Evolutionary conservation across 305 asterid genomes (phyloP), one percentile per base, ranked within the genome.

Genomic region (Fraxinus baroniana): DNA sequence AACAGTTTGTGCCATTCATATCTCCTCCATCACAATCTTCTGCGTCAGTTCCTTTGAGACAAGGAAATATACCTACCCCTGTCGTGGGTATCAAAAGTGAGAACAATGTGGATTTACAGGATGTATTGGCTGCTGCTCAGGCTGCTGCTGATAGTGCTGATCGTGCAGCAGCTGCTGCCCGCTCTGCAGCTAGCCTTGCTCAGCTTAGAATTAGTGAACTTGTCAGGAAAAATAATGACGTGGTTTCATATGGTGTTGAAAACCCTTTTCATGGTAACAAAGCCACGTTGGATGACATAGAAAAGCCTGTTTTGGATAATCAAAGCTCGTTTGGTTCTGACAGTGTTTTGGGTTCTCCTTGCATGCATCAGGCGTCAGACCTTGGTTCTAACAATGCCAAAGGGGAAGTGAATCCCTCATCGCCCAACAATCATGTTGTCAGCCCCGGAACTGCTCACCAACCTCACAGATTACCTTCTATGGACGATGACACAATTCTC

Each of bases 121-220:
- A 94, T 60, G 92, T 96, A 7, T 55, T 96, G 85, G 95, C 97
- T 84, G 97, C 98, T 76, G 99, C 99, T 71, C 90, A 88, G 81
- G 94, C 95, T 1, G 99, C 98, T 17, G 99, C 98, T 20, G 98
- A 97, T 10, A 60, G 91, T 10, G 99, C 99, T 1, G 99, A 97
- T 70, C 93, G 92, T 3, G 99, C 99, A 4, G 99, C 98, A 7
- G 89, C 95, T 15, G 94, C 98, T 79, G 98, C 98, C 6, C 97
- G 98, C 32, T 89, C 98, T 28, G 99, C 97, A 6, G 98, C 99
- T 36, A 94, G 90, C 80, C 91, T 97, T 79, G 97, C 99, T 79
- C 93, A 91, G 74, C 85, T 91, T 79, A 91, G 95, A 46, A 93
- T 97, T 78, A 93, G 87, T 36, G 99, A 92, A 87, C 93, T 94